Evolutionary conservation across 495 filamentous ascomycete genomes (phyloP).

Genomic region (Podospora fimiseda): DNA sequence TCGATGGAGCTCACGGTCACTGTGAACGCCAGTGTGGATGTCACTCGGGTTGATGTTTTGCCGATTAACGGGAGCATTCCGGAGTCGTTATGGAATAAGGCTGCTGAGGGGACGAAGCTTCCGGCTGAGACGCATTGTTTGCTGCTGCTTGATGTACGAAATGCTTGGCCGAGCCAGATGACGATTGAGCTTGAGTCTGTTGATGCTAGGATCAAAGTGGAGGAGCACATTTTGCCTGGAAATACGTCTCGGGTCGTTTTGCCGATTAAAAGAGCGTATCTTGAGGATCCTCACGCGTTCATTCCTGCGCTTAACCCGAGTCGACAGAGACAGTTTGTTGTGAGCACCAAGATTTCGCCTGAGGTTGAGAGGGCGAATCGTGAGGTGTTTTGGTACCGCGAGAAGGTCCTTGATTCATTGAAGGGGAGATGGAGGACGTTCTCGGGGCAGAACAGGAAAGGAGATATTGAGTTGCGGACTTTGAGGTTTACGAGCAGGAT

Average conservation of each 20-base stretch:
- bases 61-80: conserved; percentile 55
- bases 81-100: conserved; percentile 38
- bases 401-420: conserved; percentile 69
- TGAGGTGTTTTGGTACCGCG: conserved; percentile 89
- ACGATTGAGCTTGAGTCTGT: conserved; percentile 47
- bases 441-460: conserved; percentile 46
- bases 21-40: conserved; percentile 82
- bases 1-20: conserved; percentile 78
- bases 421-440: conserved; percentile 55
- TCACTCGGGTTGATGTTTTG: conserved; percentile 70
- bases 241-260: conserved; percentile 72
- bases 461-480: conserved; percentile 66
- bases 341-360: conserved; percentile 71
- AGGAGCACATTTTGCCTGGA: conserved; percentile 65
- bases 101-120: conserved; percentile 16
- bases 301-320: conserved; percentile 76
- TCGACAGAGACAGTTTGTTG: conserved; percentile 78
- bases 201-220: conserved; percentile 28
- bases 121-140: conserved; percentile 63
- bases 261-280: conserved; percentile 66
- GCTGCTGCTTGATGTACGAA: conserved; percentile 75
- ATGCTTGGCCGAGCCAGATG: conserved; percentile 77
- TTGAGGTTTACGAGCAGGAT: conserved; percentile 69
- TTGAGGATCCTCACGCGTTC: conserved; percentile 66
- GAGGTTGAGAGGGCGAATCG: conserved; percentile 71